Conservation (phyloP, 2,329 filamentous ascomycete species). For the Botrytis medusae region DNA sequence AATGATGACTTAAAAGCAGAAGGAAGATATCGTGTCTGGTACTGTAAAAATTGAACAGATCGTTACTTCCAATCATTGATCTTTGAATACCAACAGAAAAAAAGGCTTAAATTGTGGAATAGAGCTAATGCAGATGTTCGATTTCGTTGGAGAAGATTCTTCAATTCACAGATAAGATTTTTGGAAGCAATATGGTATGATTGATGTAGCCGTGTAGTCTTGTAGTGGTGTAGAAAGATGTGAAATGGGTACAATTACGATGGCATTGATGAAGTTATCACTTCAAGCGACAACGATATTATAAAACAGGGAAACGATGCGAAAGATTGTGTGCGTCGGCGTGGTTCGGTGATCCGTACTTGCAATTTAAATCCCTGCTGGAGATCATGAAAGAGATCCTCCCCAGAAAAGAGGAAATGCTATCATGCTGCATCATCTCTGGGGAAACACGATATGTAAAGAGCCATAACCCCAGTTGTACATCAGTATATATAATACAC, state of each 20-base stretch:
- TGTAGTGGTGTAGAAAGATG: background rate
- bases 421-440: background rate
- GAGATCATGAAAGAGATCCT: constrained; percentile 8
- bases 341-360: background rate
- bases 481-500: background rate
- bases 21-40: background rate
- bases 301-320: background rate
- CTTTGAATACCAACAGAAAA: background rate
- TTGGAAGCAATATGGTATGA: background rate
- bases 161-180: background rate
- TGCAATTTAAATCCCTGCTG: constrained; percentile 13
- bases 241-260: background rate
- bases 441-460: background rate
- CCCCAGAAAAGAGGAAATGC: background rate
- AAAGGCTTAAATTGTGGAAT: background rate
- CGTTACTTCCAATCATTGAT: background rate
- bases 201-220: background rate
- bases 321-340: background rate
- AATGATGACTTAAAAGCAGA: background rate
- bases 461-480: background rate
- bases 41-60: background rate
- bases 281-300: background rate
- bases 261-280: background rate
- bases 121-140: background rate
- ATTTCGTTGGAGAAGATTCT: background rate